A percentile compares a stretch with the other conserved stretches of the same genome.
Evolutionary conservation across 1,284 basidiomycete species (phyloP).

Genomic region (Mycena citricolor): DNA sequence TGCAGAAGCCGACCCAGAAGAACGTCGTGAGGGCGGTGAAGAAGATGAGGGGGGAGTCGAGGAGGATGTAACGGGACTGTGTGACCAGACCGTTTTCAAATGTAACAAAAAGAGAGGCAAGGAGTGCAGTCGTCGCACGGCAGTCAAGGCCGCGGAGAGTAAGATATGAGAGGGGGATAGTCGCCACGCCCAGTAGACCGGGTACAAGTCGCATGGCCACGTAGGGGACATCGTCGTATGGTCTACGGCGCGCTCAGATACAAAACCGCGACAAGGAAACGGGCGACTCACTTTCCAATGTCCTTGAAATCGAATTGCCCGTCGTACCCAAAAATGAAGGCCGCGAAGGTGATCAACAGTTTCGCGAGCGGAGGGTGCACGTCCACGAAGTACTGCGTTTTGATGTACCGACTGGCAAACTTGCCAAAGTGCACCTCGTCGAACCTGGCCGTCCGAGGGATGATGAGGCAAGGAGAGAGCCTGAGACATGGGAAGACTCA

Average conservation of each 20-base stretch:
- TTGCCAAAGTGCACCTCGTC: slow-evolving; percentile 98
- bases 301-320: slow-evolving; percentile 97
- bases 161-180: slow-evolving; percentile 90
- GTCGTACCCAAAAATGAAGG: slow-evolving; percentile 87
- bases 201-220: slow-evolving; percentile 95
- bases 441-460: slow-evolving; percentile 76
- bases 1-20: slow-evolving; percentile 88
- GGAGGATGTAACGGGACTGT: slow-evolving; percentile 94
- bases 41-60: slow-evolving; percentile 96
- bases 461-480: slow-evolving; percentile 1
- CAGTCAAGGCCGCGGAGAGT: slow-evolving; percentile 92
- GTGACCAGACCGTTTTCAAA: slow-evolving; percentile 97
- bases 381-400: slow-evolving; percentile 90
- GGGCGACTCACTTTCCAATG: slow-evolving; percentile 79
- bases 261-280: not conserved
- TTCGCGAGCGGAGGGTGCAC: slow-evolving; percentile 98
- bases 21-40: slow-evolving; percentile 92
- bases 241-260: slow-evolving; percentile 41
- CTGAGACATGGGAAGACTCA: slow-evolving; percentile 43
- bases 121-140: slow-evolving; percentile 84
- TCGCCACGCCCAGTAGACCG: slow-evolving; percentile 85
- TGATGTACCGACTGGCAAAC: slow-evolving; percentile 90
- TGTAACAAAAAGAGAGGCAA: slow-evolving; percentile 88
- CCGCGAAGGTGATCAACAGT: slow-evolving; percentile 89
- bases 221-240: slow-evolving; percentile 89